Percentiles rank a stretch among this genome's conserved stretches.
Conservation (phyloP, 2,329 filamentous ascomycete species). For the Botrytis elliptica region DNA sequence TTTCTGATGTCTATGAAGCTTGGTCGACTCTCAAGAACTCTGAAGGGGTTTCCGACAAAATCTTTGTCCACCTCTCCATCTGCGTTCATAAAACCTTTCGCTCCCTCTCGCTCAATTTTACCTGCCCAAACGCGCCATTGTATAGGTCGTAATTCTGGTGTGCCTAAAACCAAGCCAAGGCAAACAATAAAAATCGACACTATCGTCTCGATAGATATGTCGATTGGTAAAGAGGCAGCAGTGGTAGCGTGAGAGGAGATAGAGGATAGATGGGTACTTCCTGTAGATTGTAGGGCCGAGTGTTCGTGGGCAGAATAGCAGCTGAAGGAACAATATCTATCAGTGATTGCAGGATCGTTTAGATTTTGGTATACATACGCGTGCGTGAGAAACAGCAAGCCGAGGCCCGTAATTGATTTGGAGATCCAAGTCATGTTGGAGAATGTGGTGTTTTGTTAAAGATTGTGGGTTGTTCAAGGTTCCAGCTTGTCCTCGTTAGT, state of each 20-base stretch:
- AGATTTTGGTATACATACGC: conserved; percentile 60
- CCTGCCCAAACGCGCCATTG: conserved; percentile 80
- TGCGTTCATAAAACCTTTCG: conserved; percentile 54
- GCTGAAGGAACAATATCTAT: conserved; percentile 49
- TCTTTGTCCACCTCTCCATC: conserved; percentile 67
- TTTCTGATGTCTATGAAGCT: conserved; percentile 88
- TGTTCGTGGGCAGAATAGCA: conserved; percentile 97
- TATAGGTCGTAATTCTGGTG: conserved; percentile 79
- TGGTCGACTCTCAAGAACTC: conserved; percentile 71
- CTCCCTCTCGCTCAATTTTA: conserved; percentile 76
- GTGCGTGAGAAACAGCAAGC: conserved; percentile 77
- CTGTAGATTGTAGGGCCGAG: conserved; percentile 66
- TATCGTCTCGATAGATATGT: conserved; percentile 86
- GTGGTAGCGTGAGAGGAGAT: conserved; percentile 45
- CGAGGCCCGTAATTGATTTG: conserved; percentile 67
- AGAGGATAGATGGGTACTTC: conserved; percentile 48
- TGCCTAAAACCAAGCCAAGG: conserved; percentile 75
- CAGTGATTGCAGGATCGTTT: conserved; percentile 9
- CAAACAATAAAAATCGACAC: conserved; percentile 78
- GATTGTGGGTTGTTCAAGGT: conserved; percentile 2
- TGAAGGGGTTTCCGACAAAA: conserved; percentile 76
- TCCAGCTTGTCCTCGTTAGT: conserved; percentile 15
- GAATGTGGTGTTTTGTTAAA: background rate
- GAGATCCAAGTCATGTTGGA: conserved; percentile 69
- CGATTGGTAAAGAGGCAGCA: conserved; percentile 64